A percentile compares a stretch with the other conserved stretches of the same genome.
phyloP scores from a whole-genome alignment of 805 yeast species.

The Jamesozyma spencerorum region DNA sequence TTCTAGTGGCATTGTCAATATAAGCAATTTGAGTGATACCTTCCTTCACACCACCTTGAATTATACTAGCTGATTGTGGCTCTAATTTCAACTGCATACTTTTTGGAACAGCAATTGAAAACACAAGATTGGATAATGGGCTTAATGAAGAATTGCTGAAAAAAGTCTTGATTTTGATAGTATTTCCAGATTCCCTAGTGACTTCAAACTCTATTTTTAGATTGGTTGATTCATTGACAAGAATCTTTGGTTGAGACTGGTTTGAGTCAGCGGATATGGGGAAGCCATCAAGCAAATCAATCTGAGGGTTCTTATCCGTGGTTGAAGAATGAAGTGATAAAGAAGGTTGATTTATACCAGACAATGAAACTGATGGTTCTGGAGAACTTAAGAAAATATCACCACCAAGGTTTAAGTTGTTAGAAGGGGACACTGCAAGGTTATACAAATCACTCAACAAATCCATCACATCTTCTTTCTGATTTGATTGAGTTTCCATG shows the following conservation, averaged over 20 bases:
- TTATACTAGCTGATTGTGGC: slow-evolving; percentile 49
- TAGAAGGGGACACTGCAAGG: slow-evolving; percentile 41
- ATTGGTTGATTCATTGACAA: slow-evolving; percentile 37
- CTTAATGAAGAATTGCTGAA: slow-evolving; percentile 43
- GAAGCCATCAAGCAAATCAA: too few relatives aligned
- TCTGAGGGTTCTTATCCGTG: too few relatives aligned
- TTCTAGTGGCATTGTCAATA: slow-evolving; percentile 28
- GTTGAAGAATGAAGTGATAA: too few relatives aligned
- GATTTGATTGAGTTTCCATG: slow-evolving; percentile 10
- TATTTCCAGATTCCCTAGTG: slow-evolving; percentile 30
- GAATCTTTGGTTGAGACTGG: slow-evolving; percentile 10
- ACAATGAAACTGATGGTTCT: neutral
- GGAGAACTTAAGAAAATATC: slow-evolving; percentile 31
- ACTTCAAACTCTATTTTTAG: slow-evolving; percentile 43
- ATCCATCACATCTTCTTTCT: slow-evolving; percentile 45
- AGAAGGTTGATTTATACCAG: neutral
- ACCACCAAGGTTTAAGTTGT: slow-evolving; percentile 10
- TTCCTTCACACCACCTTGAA: slow-evolving; percentile 40
- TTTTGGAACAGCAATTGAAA: slow-evolving; percentile 66
- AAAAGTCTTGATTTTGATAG: slow-evolving; percentile 37
- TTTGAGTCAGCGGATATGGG: slow-evolving; percentile 7
- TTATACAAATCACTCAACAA: slow-evolving; percentile 63
- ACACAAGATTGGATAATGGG: slow-evolving; percentile 43
- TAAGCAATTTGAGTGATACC: slow-evolving; percentile 43
- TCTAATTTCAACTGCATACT: slow-evolving; percentile 45